Base-by-base conservation (phyloP, 1,284 basidiomycete genomes). In the Tetrapyrgos nigripes region DNA sequence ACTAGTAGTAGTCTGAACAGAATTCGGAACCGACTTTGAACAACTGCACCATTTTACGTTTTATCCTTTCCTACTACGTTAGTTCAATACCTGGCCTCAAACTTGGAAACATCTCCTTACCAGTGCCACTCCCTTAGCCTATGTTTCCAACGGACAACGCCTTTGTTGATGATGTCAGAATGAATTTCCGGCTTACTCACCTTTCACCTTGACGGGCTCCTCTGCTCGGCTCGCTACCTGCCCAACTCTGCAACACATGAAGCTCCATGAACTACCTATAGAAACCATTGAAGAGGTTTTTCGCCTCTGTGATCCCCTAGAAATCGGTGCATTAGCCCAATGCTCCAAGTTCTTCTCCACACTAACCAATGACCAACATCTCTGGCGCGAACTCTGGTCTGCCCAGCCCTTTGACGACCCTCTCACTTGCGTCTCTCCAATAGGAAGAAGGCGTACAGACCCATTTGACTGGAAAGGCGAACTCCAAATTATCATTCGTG, bases 371-470 rank as follows among this genome's bases (percentile, higher is more conserved):
- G 77, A 83, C 64, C 74, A 77, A 23, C 76, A 77, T 53, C 69
- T 91, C 49, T 91, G 89, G 89, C 79, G 86, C 3, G 73, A 69
- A 14, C 74, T 90, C 1, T 91, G 89, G 67, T 82, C 90, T 47
- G 58, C 69, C 0, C 81, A 86, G 62, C 76, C 78, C 0, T 75
- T 88, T 47, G 88, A 90, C 57, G 87, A 90, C 63, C 86, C 82
- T 1, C 74, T 84, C 3, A 55, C 53, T 23, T 82, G 85, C 51
- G 64, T 81, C 5, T 77, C 75, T 2, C 70, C 72, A 4, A 70
- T 80, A 6, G 86, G 87, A 1, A 50, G 55, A 1, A 67, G 66
- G 1, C 67, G 67, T 3, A 53, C 62, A 0, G 68, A 61, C 5
- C 63, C 87, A n/a, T 57, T 61, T 19, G 72, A 85, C 62, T 90